phyloP scores from a whole-genome alignment of 805 yeast species.

The Ogataea trehaloabstinens region DNA sequence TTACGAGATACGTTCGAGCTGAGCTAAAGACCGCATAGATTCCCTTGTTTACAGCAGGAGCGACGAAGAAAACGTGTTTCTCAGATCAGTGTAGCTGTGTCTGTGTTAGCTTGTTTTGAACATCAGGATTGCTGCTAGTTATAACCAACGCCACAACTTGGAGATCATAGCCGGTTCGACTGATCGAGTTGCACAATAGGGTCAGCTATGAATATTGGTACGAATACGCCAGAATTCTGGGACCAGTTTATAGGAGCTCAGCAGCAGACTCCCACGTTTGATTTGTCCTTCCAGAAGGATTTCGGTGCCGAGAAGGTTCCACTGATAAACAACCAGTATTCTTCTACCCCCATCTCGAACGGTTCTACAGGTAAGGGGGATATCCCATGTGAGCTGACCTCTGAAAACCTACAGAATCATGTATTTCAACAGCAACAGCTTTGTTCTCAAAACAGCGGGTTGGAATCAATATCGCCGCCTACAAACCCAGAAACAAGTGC shows the following conservation, averaged over 20 bases:
- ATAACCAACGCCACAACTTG: no score
- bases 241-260: slow-evolving; percentile 2
- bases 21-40: no score
- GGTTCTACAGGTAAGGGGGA: not conserved
- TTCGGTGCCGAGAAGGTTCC: not conserved
- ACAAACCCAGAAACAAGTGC: slow-evolving; percentile 2
- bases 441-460: slow-evolving; percentile 5
- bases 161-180: no score
- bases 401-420: slow-evolving; percentile 6
- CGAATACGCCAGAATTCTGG: slow-evolving; percentile 6
- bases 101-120: no score
- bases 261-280: slow-evolving; percentile 5
- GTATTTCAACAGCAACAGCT: slow-evolving; percentile 16
- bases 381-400: not conserved
- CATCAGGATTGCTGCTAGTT: no score
- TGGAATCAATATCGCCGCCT: slow-evolving; percentile 5
- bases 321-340: not conserved
- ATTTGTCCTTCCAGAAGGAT: not conserved
- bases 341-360: slow-evolving; percentile 1
- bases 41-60: no score
- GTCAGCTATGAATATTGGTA: slow-evolving; percentile 3
- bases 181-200: no score
- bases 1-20: no score
- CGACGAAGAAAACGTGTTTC: no score
- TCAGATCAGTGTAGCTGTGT: no score